These are phyloP conservation scores for Ploettnerulaceae sp. DNA, from an alignment of 2,329 filamentous ascomycete genomes.

Conservation along the genomic window DNA sequence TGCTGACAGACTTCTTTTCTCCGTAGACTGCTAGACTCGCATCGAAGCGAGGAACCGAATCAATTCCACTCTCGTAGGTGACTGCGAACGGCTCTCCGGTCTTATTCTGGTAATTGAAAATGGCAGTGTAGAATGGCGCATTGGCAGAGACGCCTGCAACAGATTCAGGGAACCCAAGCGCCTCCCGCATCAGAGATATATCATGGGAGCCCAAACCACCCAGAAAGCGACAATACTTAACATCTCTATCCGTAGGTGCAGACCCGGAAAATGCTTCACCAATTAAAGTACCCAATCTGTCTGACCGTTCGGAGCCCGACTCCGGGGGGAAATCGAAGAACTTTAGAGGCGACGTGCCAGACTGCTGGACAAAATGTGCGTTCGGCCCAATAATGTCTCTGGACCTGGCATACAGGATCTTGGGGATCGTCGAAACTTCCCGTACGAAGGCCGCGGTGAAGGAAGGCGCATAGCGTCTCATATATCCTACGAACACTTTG, in stretches of 20 bases:
- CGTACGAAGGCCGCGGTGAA: slow-evolving; percentile 48
- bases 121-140: slow-evolving; percentile 40
- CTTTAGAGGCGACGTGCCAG: slow-evolving; percentile 42
- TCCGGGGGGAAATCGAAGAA: slow-evolving; percentile 38
- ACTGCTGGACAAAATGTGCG: slow-evolving; percentile 42
- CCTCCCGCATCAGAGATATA: slow-evolving; percentile 49
- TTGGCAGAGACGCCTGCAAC: slow-evolving; percentile 42
- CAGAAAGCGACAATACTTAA: slow-evolving; percentile 39
- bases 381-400: slow-evolving; percentile 52
- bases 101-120: slow-evolving; percentile 40
- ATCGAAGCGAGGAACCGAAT: slow-evolving; percentile 48
- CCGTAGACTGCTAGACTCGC: slow-evolving; percentile 50
- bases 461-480: slow-evolving; percentile 54
- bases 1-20: slow-evolving; percentile 46
- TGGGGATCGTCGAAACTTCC: slow-evolving; percentile 47
- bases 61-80: slow-evolving; percentile 53
- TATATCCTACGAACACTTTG: slow-evolving; percentile 54
- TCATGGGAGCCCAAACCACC: slow-evolving; percentile 50
- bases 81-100: slow-evolving; percentile 41
- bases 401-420: slow-evolving; percentile 51
- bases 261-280: slow-evolving; percentile 34
- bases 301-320: slow-evolving; percentile 27
- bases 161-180: slow-evolving; percentile 44
- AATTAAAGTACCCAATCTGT: slow-evolving; percentile 20
- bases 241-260: slow-evolving; percentile 30